Evolutionary conservation across 768 basidiomycete species (phyloP), one percentile per base, ranked within the genome.

Genomic region (Leccinum obscurum): DNA sequence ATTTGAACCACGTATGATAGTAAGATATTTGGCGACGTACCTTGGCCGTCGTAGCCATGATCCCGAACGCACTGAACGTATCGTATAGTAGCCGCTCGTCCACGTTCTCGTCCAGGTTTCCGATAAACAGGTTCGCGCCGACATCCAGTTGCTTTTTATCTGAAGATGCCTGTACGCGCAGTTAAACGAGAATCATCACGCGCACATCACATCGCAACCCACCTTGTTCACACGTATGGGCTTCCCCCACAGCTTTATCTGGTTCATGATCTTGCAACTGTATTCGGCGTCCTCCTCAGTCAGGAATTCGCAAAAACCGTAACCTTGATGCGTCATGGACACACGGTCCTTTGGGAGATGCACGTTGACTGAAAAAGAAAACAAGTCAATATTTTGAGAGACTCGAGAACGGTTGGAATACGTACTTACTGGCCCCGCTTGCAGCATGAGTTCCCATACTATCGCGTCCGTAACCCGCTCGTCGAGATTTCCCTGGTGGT

Each of bases 191-290:
- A 32, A 26, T 17, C 24, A 17, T 24, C 22, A 24, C 22, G 26
- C 49, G 14, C 24, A 9, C 4, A 13, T 13, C 48, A 49, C 26
- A 15, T 48, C 8, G 20, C 2, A n/a, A 78, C 87, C 70, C 64
- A 92, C 94, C 89, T 98, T 99, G 83, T 98, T 98, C 64, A 99
- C 96, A 65, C 97, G 84, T 60, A 99, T 97, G 34, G 97, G 97
- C 73, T 98, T 98, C 26, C 97, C 97, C 86, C 92, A 99, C 56
- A 99, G 76, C 77, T 99, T 99, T 73, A 99, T 98, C 82, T 98
- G 96, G 74, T 99, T 99, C 96, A 98, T 98, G 68, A 98, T 98
- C 83, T 98, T 97, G 84, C 96, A 98, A 59, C 95, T 96, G 76
- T 99, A 99, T 77, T 99, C 97, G 63, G 97, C 95, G 78, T 98